A percentile compares a stretch with the other conserved stretches of the same genome.
phyloP scores from a whole-genome alignment of 2,329 filamentous ascomycete species.

The Thermothelomyces thermophilus region DNA sequence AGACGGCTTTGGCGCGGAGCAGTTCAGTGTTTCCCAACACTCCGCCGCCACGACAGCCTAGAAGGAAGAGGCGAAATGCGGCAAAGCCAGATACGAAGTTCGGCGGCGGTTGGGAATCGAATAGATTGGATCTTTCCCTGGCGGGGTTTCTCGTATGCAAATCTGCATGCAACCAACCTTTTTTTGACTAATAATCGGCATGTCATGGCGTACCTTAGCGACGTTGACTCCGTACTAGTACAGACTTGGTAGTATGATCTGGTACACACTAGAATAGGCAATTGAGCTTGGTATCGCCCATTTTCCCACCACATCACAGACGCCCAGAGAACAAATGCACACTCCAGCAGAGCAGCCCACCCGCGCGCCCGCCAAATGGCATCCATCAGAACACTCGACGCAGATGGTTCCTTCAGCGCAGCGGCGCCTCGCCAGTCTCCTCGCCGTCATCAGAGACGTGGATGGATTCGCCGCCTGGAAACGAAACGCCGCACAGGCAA shows the following conservation, averaged over 20 bases:
- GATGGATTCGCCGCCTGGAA: not conserved
- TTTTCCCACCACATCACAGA: slow-evolving; percentile 2
- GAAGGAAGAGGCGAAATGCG: not conserved
- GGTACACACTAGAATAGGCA: not conserved
- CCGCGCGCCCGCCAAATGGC: slow-evolving; percentile 3
- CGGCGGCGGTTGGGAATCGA: not conserved
- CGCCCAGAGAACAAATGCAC: not conserved
- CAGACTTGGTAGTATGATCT: no score
- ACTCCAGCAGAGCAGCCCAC: no score
- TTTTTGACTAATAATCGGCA: not conserved
- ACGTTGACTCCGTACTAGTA: no score
- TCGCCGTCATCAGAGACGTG: not conserved
- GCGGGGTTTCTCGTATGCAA: slow-evolving; percentile 11
- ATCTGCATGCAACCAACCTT: not conserved
- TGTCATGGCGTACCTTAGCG: not conserved
- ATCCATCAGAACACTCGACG: slow-evolving; percentile 1
- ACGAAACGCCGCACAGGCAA: slow-evolving; percentile 4
- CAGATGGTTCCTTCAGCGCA: not conserved
- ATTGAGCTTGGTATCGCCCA: not conserved
- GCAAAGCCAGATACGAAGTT: slow-evolving; percentile 9
- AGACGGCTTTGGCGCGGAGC: not conserved
- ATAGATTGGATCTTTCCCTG: not conserved
- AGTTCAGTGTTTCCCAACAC: not conserved
- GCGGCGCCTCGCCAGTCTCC: not conserved
- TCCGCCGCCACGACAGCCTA: not conserved